A percentile compares a stretch with the other conserved stretches of the same genome.
phyloP scores from a whole-genome alignment of 73 alveolate genomes.

The Tetrahymena borealis region DNA sequence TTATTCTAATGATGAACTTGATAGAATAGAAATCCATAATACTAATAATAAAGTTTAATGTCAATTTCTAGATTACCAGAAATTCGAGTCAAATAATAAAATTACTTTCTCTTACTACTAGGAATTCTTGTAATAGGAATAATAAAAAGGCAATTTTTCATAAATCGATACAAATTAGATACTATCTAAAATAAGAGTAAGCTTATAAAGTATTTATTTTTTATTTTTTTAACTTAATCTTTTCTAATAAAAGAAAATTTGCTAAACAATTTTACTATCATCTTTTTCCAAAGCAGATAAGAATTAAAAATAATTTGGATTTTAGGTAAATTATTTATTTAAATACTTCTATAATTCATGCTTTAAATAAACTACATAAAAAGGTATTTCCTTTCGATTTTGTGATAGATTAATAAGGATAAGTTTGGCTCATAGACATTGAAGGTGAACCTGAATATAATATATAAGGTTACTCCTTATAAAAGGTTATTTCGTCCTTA shows the following conservation, averaged over 20 bases:
- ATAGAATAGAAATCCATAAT: background rate
- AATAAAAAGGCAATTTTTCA: background rate
- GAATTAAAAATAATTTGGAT: background rate
- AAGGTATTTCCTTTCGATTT: background rate
- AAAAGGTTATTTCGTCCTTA: background rate
- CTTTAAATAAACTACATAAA: background rate
- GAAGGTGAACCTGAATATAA: background rate
- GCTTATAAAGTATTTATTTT: background rate
- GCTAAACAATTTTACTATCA: background rate
- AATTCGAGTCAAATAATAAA: background rate
- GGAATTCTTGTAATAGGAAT: background rate
- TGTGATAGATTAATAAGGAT: background rate
- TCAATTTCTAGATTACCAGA: background rate
- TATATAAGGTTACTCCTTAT: background rate
- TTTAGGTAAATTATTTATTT: background rate
- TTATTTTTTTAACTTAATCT: background rate
- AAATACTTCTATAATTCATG: background rate
- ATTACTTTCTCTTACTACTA: background rate
- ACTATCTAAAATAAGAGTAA: background rate
- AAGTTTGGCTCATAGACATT: background rate
- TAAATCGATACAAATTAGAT: background rate
- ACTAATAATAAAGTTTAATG: background rate
- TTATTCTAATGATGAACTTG: background rate
- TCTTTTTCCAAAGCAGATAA: background rate
- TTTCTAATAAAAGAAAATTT: background rate